A percentile compares a stretch with the other conserved stretches of the same genome.
phyloP scores from a whole-genome alignment of 441 rosid genomes.

The Pelargonium cotyledonis region DNA sequence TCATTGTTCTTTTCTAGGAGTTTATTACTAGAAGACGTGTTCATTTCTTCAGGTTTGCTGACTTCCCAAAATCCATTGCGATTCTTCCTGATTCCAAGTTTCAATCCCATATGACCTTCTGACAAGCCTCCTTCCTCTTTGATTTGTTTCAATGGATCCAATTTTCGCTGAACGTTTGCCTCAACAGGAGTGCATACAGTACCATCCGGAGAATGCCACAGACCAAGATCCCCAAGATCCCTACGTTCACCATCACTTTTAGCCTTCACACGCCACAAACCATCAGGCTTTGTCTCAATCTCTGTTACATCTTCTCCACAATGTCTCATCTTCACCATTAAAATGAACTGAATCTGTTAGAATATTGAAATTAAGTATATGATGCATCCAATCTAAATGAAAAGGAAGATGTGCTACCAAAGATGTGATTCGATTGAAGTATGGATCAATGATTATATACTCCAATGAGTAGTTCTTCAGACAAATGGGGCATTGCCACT shows the following conservation, averaged over 20 bases:
- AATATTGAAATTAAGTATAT: not conserved
- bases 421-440: slow-evolving; percentile 79
- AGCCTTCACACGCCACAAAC: slow-evolving; percentile 90
- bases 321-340: slow-evolving; percentile 59
- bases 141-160: slow-evolving; percentile 44
- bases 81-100: slow-evolving; percentile 89
- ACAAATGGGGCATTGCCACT: slow-evolving; percentile 99
- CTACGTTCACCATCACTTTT: slow-evolving; percentile 71
- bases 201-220: slow-evolving; percentile 84
- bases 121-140: slow-evolving; percentile 70
- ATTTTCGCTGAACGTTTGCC: slow-evolving; percentile 40
- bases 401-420: slow-evolving; percentile 41
- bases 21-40: slow-evolving; percentile 63
- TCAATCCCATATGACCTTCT: slow-evolving; percentile 65
- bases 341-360: not conserved
- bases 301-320: slow-evolving; percentile 88
- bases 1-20: slow-evolving; percentile 41
- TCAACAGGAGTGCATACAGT: slow-evolving; percentile 35
- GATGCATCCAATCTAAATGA: not conserved
- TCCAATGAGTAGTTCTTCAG: slow-evolving; percentile 93
- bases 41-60: slow-evolving; percentile 65
- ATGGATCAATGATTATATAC: slow-evolving; percentile 79
- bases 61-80: slow-evolving; percentile 83
- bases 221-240: slow-evolving; percentile 72
- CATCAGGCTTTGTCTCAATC: slow-evolving; percentile 93